Evolutionary conservation across 2,329 filamentous ascomycete species (phyloP), one percentile per base, ranked within the genome.

Genomic region (Penicillium sp.): DNA sequence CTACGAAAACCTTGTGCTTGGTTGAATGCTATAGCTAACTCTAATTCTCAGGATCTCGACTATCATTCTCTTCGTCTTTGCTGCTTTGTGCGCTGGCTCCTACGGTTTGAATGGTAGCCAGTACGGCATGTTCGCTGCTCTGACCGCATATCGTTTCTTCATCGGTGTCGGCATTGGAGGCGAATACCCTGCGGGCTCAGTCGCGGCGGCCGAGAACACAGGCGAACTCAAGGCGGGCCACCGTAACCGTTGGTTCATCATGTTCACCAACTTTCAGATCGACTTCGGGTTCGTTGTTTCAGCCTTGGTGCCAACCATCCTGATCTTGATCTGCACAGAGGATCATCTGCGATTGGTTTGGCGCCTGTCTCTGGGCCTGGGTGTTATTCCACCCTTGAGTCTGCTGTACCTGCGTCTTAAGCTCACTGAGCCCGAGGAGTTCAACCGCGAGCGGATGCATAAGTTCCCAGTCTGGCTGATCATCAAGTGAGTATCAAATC

Each of bases 211-310:
- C 2, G 93, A 97, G 76, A 89, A 89, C 4, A 93, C 89, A 0
- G 90, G 91, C 22, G 91, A 96, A 72, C 81, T 97, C 60, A 91
- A 92, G 74, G 75, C 78, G 15, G 93, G 93, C 11, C 89, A 89
- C 15, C 83, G 93, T n/a, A 94, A 97, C 72, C 83, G 90, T 41
- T 96, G 92, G 91, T 97, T 93, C 72, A 91, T 94, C 68, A 82
- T 96, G 64, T 96, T 95, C 75, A 96, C 91, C 49, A 96, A 96
- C 75, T 86, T 90, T 25, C 90, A 92, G 81, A 96, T 96, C 61
- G 91, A 96, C 71, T 85, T 87, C 55, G 92, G 91, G 0, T 96
- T 96, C 65, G 90, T 96, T 1, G 81, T 94, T 57, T 88, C 91
- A 8, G 88, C 90, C 0, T 86, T 96, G 62, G 86, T 95, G 1